These are phyloP conservation scores for Casuarina cunninghamiana DNA, from an alignment of 306 rosid genomes.

Conservation along the genomic window DNA sequence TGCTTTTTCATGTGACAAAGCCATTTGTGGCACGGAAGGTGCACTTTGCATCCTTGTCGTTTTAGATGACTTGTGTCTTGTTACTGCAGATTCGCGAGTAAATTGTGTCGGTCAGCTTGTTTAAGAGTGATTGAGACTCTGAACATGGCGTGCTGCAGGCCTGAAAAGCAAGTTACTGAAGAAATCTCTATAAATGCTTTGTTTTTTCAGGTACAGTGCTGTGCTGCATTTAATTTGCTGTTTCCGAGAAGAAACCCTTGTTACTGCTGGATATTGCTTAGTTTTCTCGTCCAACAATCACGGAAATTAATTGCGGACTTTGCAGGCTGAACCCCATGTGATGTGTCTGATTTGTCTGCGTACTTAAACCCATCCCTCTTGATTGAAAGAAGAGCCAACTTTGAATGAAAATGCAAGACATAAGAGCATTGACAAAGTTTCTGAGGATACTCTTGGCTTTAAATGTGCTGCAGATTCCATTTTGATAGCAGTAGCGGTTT, in stretches of 20 bases:
- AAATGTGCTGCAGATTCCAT: too few species aligned
- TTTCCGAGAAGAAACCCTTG: conserved; percentile 3
- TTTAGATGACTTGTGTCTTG: too few species aligned
- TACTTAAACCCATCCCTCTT: not conserved
- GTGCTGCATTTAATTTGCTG: conserved; percentile 8
- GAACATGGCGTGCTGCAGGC: not conserved
- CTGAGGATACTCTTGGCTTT: too few species aligned
- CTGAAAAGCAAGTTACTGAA: not conserved
- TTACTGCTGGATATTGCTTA: not conserved
- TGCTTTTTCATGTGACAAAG: not conserved
- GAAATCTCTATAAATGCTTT: not conserved
- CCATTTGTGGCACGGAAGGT: not conserved
- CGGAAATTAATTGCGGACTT: not conserved
- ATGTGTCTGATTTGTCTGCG: not conserved
- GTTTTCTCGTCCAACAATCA: not conserved
- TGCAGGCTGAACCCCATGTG: not conserved
- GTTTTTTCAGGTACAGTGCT: not conserved
- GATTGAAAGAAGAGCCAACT: too few species aligned
- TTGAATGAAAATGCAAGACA: too few species aligned
- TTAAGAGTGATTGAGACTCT: not conserved
- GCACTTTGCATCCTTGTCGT: not conserved
- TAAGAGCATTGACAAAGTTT: too few species aligned
- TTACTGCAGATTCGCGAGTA: not conserved
- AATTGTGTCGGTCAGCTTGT: not conserved
- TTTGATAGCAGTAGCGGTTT: too few species aligned